Base-by-base conservation (phyloP, 2,329 filamentous ascomycete genomes). In the Fusarium euwallaceae region DNA sequence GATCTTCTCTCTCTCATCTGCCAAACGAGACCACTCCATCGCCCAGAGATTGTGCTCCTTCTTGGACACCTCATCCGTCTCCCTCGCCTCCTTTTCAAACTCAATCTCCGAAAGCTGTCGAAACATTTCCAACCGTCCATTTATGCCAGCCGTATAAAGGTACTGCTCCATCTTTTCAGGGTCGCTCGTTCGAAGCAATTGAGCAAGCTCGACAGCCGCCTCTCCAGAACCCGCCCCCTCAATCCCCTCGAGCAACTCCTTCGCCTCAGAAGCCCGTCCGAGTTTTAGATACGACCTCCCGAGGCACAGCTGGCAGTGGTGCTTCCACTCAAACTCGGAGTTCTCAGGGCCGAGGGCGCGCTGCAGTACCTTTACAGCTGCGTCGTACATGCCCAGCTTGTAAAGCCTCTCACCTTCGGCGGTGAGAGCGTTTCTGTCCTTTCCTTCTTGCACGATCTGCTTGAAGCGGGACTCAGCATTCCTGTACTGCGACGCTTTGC, bases 361-460 rank as follows among this genome's bases (percentile, higher is more conserved):
- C 37, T 75, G 66, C 12, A 82, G 64, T 6, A 71, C 53, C 17
- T 60, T 61, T 27, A 68, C 70, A 6, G 81, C 79, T 10, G 72
- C 76, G 1, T 67, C 65, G 61, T 77, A 78, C 37, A 74, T 78
- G 7, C 76, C 78, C 43, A 76, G 69, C 29, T 60, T 55, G 58
- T 76, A 77, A 14, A 82, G 78, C 29, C 75, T 29, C 62, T 81
- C 78, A 17, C 81, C 84, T 48, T 84, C 79, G 10, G 79, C 74
- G 5, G 81, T 79, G 24, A 85, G 74, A 36, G 82, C 84, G 53
- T 85, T 77, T 4, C 82, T 76, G 41, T 85, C 78, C n/a, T 73
- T 77, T 29, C 76, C 80, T 34, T 70, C 65, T 14, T 73, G 51
- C 32, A 83, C 75, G 11, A 85, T 71, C 29, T 78, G 60, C 70